phyloP scores from a whole-genome alignment of 2,329 filamentous ascomycete species.

The Pseudogymnoascus sp. region DNA sequence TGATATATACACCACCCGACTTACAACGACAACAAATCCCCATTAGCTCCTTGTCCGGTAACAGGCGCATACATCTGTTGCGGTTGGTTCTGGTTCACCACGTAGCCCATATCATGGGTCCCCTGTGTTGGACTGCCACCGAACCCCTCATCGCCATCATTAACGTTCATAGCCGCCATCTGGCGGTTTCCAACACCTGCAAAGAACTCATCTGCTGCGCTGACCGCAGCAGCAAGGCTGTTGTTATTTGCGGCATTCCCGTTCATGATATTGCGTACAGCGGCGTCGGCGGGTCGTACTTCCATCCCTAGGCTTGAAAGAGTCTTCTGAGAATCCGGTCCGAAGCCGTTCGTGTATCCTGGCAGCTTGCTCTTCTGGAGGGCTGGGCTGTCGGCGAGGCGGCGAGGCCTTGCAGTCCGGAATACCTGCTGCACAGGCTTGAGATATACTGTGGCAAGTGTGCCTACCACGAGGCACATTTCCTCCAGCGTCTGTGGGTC shows the following conservation, averaged over 20 bases:
- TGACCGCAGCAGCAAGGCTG: constrained; percentile 63
- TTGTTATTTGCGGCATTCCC: constrained; percentile 26
- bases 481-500: constrained; percentile 89
- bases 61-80: constrained; percentile 67
- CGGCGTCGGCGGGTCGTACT: constrained; percentile 26
- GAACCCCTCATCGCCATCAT: constrained; percentile 55
- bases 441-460: constrained; percentile 91
- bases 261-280: constrained; percentile 20
- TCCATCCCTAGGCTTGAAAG: constrained; percentile 49
- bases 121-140: constrained; percentile 42
- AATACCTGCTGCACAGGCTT: constrained; percentile 98
- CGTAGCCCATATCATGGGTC: constrained; percentile 47
- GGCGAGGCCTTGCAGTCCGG: constrained; percentile 72
- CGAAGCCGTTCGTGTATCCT: constrained; percentile 34
- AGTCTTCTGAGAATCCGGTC: constrained; percentile 48
- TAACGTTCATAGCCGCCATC: constrained; percentile 63
- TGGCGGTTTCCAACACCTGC: constrained; percentile 65
- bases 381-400: constrained; percentile 73
- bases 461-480: constrained; percentile 94
- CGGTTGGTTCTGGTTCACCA: constrained; percentile 75
- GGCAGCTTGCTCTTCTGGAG: constrained; percentile 66
- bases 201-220: constrained; percentile 85
- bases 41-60: constrained; percentile 55
- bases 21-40: constrained; percentile 62
- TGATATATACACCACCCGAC: neutral